phyloP scores from a whole-genome alignment of 2,329 filamentous ascomycete genomes.

The Fusarium ramigenum region DNA sequence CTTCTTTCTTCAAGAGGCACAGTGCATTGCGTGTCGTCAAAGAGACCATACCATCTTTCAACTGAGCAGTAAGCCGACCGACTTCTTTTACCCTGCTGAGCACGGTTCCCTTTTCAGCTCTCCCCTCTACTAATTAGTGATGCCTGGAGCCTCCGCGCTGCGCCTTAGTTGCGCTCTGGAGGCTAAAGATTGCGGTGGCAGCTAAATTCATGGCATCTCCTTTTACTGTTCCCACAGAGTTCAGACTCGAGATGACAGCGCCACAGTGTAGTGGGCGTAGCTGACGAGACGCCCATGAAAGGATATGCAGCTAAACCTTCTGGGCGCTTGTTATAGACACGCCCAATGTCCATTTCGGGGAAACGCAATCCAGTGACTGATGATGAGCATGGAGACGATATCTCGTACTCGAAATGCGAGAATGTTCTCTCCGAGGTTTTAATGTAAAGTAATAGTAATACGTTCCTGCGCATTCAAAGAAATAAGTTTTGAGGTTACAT shows the following conservation, averaged over 20 bases:
- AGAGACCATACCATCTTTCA: slow-evolving; percentile 11
- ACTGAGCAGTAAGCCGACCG: not conserved
- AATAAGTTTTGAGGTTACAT: not conserved
- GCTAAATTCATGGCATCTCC: slow-evolving; percentile 32
- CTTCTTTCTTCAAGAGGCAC: slow-evolving; percentile 11
- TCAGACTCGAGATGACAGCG: slow-evolving; percentile 20
- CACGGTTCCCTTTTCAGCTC: slow-evolving; percentile 16
- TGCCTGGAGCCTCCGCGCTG: slow-evolving; percentile 4
- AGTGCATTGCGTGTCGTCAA: slow-evolving; percentile 10
- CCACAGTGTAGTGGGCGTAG: slow-evolving; percentile 31
- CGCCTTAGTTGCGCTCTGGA: slow-evolving; percentile 25
- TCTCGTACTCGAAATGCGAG: slow-evolving; percentile 11
- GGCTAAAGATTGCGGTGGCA: slow-evolving; percentile 41
- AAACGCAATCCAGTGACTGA: slow-evolving; percentile 14
- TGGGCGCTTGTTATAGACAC: slow-evolving; percentile 33
- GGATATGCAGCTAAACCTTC: slow-evolving; percentile 36
- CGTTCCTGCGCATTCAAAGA: not conserved
- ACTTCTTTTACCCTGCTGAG: not conserved
- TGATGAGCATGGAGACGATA: slow-evolving; percentile 2
- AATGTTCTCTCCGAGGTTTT: not conserved
- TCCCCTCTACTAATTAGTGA: slow-evolving; percentile 2
- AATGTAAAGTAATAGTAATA: not conserved
- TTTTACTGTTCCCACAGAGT: slow-evolving; percentile 15
- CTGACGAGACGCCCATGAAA: slow-evolving; percentile 27
- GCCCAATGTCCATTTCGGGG: slow-evolving; percentile 9